phyloP scores from a whole-genome alignment of 495 filamentous ascomycete genomes.

The Acidomyces sp. region DNA sequence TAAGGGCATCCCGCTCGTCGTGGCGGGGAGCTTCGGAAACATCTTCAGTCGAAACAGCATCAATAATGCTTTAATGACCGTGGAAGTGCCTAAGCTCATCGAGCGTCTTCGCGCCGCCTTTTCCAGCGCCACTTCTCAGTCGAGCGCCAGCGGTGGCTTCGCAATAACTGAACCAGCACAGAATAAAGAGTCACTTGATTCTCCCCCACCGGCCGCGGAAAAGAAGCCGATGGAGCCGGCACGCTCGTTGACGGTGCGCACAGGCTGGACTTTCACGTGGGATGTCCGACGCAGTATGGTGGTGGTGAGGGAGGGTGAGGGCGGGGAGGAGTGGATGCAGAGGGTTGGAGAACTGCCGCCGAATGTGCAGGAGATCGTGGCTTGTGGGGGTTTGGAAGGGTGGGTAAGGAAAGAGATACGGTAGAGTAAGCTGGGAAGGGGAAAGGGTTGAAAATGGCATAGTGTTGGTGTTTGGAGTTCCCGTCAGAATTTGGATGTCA shows the following conservation, averaged over 20 bases:
- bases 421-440: no score
- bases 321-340: conserved; percentile 54
- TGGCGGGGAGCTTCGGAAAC: conserved; percentile 76
- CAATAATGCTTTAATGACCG: conserved; percentile 78
- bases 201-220: conserved; percentile 30
- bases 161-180: conserved; percentile 21
- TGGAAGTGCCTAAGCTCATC: conserved; percentile 68
- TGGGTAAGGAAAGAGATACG: conserved; percentile 67
- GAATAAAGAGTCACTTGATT: conserved; percentile 36
- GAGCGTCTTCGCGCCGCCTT: conserved; percentile 56
- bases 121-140: conserved; percentile 15
- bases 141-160: background rate
- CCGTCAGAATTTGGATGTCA: no score
- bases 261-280: conserved; percentile 82
- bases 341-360: conserved; percentile 75
- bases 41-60: conserved; percentile 83
- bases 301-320: conserved; percentile 52
- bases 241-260: conserved; percentile 53
- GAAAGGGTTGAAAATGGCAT: no score
- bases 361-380: conserved; percentile 58
- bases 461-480: no score
- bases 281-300: conserved; percentile 64
- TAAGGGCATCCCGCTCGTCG: conserved; percentile 69
- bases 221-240: conserved; percentile 33
- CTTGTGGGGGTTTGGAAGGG: conserved; percentile 62